These are phyloP conservation scores for Beauveria asiatica DNA, from an alignment of 2,329 filamentous ascomycete genomes.

Conservation along the genomic window DNA sequence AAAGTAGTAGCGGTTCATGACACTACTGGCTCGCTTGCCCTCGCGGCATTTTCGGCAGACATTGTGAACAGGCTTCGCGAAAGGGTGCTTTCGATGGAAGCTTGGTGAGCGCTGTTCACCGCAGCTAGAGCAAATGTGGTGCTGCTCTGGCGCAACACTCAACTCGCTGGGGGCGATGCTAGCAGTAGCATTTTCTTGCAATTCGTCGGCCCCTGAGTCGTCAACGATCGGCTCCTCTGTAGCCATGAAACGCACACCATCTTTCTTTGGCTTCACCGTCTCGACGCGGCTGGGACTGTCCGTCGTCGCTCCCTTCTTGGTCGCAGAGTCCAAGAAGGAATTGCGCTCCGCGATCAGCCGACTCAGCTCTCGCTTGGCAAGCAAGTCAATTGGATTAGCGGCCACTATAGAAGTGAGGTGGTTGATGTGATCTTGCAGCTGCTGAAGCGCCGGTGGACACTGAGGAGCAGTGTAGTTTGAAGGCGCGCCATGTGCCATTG, in stretches of 20 bases:
- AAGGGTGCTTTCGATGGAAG: constrained; percentile 28
- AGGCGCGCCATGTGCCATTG: not conserved
- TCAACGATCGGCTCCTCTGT: not conserved
- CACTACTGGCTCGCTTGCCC: constrained; percentile 15
- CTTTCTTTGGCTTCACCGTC: not conserved
- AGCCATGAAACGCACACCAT: not conserved
- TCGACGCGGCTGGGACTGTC: not conserved
- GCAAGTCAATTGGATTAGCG: not conserved
- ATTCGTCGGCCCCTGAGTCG: not conserved
- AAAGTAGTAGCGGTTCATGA: constrained; percentile 26
- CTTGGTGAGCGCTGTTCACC: constrained; percentile 25
- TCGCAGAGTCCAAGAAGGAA: constrained; percentile 1
- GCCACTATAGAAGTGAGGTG: not conserved
- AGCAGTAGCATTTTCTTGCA: not conserved
- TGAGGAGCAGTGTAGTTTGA: not conserved
- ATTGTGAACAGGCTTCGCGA: constrained; percentile 22
- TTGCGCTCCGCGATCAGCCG: not conserved
- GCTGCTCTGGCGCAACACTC: not conserved
- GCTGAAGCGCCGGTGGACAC: not conserved
- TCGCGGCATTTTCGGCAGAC: constrained; percentile 28
- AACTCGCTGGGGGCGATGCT: not conserved
- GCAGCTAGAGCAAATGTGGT: constrained; percentile 30
- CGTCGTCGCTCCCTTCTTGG: constrained; percentile 10
- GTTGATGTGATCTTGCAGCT: not conserved
- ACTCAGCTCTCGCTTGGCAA: not conserved